phyloP scores from a whole-genome alignment of 345 rosid species.

The Fremontodendron californicum region DNA sequence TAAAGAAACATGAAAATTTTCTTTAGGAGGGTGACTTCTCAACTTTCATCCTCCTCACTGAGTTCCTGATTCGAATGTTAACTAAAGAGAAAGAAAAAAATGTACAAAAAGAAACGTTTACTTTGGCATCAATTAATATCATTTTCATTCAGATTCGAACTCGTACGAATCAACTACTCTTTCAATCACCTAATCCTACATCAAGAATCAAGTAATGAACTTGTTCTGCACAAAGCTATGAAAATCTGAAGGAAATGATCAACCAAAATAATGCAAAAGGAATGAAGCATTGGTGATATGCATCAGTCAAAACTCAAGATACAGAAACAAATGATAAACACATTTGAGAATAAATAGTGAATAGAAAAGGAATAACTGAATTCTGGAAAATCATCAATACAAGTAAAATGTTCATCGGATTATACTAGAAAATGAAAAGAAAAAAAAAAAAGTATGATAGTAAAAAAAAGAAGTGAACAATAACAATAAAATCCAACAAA shows the following conservation, averaged over 20 bases:
- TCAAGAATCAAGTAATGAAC: background rate
- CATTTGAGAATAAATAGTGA: background rate
- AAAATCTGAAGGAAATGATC: background rate
- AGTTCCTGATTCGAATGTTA: background rate
- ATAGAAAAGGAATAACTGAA: constrained; percentile 16
- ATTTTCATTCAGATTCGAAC: background rate
- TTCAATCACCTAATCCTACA: background rate
- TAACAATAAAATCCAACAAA: constrained; percentile 38
- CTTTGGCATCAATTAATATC: too few relatives aligned
- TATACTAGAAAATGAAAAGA: constrained; percentile 36
- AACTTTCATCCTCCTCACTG: background rate
- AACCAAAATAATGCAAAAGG: background rate
- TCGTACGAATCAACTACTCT: background rate
- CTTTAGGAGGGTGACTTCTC: background rate
- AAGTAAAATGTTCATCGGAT: constrained; percentile 39
- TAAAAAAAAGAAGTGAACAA: constrained; percentile 25
- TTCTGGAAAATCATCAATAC: constrained; percentile 35
- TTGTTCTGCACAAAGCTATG: background rate
- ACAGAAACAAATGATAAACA: background rate
- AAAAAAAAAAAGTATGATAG: constrained; percentile 41
- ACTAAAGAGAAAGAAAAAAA: background rate
- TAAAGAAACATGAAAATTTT: background rate
- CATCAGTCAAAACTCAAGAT: background rate
- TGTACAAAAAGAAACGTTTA: too few relatives aligned
- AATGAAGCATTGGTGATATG: background rate